Evolutionary conservation across 2,329 filamentous ascomycete genomes (phyloP), one percentile per base, ranked within the genome.

Genomic region (Alternaria tenuissima): DNA sequence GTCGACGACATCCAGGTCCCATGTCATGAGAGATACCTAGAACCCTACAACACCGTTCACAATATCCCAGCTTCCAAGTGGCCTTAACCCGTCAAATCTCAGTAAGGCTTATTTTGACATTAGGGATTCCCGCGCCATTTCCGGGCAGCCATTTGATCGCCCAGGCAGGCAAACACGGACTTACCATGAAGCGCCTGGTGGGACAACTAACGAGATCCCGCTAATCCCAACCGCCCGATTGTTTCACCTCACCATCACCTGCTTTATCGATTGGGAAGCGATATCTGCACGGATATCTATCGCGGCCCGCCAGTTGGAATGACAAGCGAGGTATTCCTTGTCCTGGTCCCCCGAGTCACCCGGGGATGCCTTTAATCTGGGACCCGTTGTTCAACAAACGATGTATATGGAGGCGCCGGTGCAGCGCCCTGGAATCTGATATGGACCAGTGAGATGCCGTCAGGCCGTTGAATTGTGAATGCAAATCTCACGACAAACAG

Each of bases 231-330:
- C 61, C 57, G 63, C 65, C 61, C 62, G 53, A 57, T 56, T 61
- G 66, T 70, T 72, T 70, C 68, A 72, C 58, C 39, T 42, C 32
- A 26, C 44, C 55, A 61, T 48, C 41, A 48, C 41, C 51, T 47
- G 52, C 59, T 55, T 53, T 63, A 53, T 68, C 59, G 61, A 72
- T 72, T 69, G 66, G 67, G 47, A 47, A 43, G 47, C 49, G 44
- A 52, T 62, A 63, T 52, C 38, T 57, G 61, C 58, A 59, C 47
- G 56, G 66, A 52, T 49, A 64, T 43, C 54, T 58, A 62, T 68
- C 56, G 47, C 63, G 60, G 59, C 53, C 61, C 66, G 61, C 59
- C 55, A 39, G 55, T 57, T 22, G 28, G 38, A 46, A 46, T 62
- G 55, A 65, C 61, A 65, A 44, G 42, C 62, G 58, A 60, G 55